These are phyloP conservation scores for Rhodotorula paludigena DNA, from an alignment of 768 basidiomycete genomes.

Conservation along the genomic window DNA sequence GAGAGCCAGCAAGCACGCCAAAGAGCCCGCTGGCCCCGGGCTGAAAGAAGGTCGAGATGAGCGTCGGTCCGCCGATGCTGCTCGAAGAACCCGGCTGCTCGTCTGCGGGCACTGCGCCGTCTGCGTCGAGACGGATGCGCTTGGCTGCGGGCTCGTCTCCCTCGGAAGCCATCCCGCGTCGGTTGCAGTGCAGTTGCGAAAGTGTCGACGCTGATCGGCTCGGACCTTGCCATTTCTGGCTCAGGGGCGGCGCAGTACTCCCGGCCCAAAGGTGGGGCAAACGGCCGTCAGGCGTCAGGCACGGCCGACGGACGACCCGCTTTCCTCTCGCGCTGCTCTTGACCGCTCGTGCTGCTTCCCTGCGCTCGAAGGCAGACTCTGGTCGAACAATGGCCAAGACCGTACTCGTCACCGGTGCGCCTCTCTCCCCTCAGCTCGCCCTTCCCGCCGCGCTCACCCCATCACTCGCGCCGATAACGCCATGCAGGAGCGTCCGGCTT, in stretches of 20 bases:
- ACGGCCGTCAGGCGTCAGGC: too few relatives aligned
- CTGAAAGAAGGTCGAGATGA: not conserved
- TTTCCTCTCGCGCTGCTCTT: not conserved
- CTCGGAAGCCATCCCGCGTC: not conserved
- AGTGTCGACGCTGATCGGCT: not conserved
- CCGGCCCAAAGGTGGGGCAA: too few relatives aligned
- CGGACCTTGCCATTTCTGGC: not conserved
- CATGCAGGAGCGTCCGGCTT: constrained; percentile 25
- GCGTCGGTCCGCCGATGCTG: not conserved
- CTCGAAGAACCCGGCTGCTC: not conserved
- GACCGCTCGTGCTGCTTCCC: too few relatives aligned
- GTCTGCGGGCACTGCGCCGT: not conserved
- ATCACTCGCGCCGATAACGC: not conserved
- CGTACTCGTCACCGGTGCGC: constrained; percentile 34
- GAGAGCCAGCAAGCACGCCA: not conserved
- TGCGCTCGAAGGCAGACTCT: too few relatives aligned
- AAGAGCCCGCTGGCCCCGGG: constrained; percentile 8
- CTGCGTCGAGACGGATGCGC: constrained; percentile 5
- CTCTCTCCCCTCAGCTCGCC: not conserved
- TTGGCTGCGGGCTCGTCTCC: constrained; percentile 1
- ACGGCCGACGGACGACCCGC: not conserved
- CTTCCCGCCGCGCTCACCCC: not conserved
- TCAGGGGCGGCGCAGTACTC: not conserved
- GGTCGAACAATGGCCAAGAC: constrained; percentile 22
- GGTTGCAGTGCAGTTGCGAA: rapidly evolving